Conservation (phyloP, 2,329 filamentous ascomycete species). For the Sclerotinia nivalis region DNA sequence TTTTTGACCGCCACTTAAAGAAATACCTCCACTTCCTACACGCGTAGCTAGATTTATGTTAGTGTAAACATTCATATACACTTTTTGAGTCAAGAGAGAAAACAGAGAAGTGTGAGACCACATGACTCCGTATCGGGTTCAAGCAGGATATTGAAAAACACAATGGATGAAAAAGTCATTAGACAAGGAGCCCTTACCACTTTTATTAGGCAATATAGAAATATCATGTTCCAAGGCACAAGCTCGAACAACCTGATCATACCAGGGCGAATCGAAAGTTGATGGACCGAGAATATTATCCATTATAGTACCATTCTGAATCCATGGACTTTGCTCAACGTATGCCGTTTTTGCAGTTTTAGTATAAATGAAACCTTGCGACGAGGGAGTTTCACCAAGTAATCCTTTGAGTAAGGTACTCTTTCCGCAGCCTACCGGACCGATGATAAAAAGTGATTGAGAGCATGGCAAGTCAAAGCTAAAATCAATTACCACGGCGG, state of each 20-base stretch:
- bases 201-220: constrained; percentile 59
- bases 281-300: constrained; percentile 45
- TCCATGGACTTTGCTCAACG: constrained; percentile 50
- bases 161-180: background rate
- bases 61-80: background rate
- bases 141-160: background rate
- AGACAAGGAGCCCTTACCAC: constrained; percentile 59
- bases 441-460: constrained; percentile 38
- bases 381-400: constrained; percentile 37
- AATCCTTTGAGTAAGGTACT: constrained; percentile 38
- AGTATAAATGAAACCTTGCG: constrained; percentile 35
- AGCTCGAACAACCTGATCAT: constrained; percentile 63
- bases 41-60: constrained; percentile 27
- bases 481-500: constrained; percentile 28
- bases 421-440: constrained; percentile 42
- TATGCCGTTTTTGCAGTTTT: constrained; percentile 41
- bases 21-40: constrained; percentile 41
- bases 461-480: constrained; percentile 28
- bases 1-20: constrained; percentile 40
- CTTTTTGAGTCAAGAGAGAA: background rate
- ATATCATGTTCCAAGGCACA: constrained; percentile 64
- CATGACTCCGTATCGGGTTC: background rate
- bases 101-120: background rate
- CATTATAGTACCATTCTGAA: constrained; percentile 46
- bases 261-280: constrained; percentile 57